Base-by-base conservation (phyloP, 208 protist genomes). In the Acanthamoeba healyi region DNA sequence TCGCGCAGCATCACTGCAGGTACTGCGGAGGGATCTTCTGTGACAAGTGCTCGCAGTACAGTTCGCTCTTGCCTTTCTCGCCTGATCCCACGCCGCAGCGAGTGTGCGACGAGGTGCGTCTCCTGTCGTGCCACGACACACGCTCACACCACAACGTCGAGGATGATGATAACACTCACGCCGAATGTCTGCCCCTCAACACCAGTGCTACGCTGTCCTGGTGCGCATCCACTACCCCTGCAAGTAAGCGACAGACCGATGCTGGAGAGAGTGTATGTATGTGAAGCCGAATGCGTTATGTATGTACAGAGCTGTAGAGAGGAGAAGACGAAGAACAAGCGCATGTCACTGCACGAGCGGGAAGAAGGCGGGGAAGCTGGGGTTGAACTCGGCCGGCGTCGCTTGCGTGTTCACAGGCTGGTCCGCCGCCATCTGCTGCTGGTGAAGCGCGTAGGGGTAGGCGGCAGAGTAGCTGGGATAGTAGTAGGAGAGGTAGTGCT, bases 51-150 rank as follows among this genome's bases (percentile, higher is more conserved):
- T 86, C 77, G 26, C 77, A 86, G 77, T 86, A 86, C 77, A 61
- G 77, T 44, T 34, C 77, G 38, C 77, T 14, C 3, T 44, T 86
- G 6, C 77, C 77, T 1, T 86, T 86, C 44, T 86, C 77, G 38
- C 77, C 77, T 14, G 77, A 86, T 29, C 77, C 77, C 77, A 86
- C 77, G 4, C 77, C 77, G n/a, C 77, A 86, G 77, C 77, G 77
- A 14, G 77, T 86, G 77, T 86, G 77, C 46, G 77, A 86, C 61
- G 77, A 86, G 77, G 77, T 58, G 38, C 77, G 17, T 51, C 38
- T 77, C 22, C 36, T 32, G 7, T 32, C 40, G 54, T 54, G 5
- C 40, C 36, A 17, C 4, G 3, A 3, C 14, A 15, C 26, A 51
- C n/a, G 17, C n/a, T 40, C 65, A 74, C n/a, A n/a, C n/a, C n/a